Conservation (phyloP, 352 stramenopile species). For the Achlya hypogyna region DNA sequence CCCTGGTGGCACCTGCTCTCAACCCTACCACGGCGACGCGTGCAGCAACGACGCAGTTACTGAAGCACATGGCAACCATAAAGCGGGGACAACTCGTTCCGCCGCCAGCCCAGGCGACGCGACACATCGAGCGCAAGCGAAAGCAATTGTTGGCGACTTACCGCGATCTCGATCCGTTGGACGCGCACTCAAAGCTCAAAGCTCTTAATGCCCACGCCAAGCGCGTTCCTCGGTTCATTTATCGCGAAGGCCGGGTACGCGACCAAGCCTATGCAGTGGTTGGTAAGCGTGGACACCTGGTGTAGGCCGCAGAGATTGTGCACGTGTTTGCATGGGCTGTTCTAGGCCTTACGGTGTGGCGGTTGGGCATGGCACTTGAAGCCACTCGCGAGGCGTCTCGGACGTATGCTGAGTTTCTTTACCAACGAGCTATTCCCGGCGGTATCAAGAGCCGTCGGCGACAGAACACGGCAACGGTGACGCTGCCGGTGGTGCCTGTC, state of each 20-base stretch:
- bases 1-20: background rate
- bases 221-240: background rate
- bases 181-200: slow-evolving; percentile 22
- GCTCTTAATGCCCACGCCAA: slow-evolving; percentile 1
- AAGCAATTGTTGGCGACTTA: slow-evolving; percentile 22
- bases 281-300: background rate
- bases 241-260: background rate
- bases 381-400: slow-evolving; percentile 23
- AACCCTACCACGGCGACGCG: background rate
- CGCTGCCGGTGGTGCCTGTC: slow-evolving; percentile 19
- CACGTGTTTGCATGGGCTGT: slow-evolving; percentile 21
- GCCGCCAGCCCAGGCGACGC: background rate
- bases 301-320: slow-evolving; percentile 15
- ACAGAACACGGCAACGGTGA: slow-evolving; percentile 17
- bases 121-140: background rate
- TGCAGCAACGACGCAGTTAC: background rate
- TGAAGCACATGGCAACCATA: slow-evolving; percentile 2
- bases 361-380: slow-evolving; percentile 25
- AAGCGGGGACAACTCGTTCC: background rate
- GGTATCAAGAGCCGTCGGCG: slow-evolving; percentile 21
- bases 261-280: background rate
- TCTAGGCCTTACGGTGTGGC: slow-evolving; percentile 25
- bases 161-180: slow-evolving; percentile 29
- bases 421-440: slow-evolving; percentile 21
- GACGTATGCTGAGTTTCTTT: background rate